Percentiles rank a stretch among this genome's conserved stretches.
Conservation (phyloP, 2,329 filamentous ascomycete genomes). For the Cladosporium velox region DNA sequence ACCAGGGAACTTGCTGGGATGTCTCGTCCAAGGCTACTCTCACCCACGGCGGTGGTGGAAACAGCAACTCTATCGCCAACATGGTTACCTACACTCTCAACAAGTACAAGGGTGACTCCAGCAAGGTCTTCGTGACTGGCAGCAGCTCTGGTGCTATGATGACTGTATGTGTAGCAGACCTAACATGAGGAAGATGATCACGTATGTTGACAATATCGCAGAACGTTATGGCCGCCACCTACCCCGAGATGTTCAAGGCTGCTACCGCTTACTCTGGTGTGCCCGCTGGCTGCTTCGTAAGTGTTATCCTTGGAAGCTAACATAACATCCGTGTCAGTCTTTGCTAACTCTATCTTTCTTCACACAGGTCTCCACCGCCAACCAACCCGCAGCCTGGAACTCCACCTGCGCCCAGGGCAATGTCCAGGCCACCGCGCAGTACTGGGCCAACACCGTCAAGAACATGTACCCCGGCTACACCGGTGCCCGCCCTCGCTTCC, state of each 20-base stretch:
- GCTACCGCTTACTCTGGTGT: conserved; percentile 56
- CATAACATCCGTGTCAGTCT: neutral
- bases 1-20: conserved; percentile 61
- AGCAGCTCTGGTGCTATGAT: conserved; percentile 59
- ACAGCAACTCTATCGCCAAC: conserved; percentile 59
- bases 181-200: neutral
- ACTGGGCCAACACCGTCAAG: conserved; percentile 53
- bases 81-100: conserved; percentile 60
- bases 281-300: conserved; percentile 56
- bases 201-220: conserved; percentile 24
- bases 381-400: conserved; percentile 53
- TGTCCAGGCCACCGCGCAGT: conserved; percentile 46
- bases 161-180: conserved; percentile 42
- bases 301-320: neutral
- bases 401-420: conserved; percentile 53
- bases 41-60: conserved; percentile 58
- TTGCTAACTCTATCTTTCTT: neutral
- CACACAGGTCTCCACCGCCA: conserved; percentile 37
- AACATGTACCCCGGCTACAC: conserved; percentile 55
- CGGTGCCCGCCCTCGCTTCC: conserved; percentile 56
- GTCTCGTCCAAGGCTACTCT: conserved; percentile 57
- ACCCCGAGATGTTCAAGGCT: conserved; percentile 56
- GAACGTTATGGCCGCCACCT: conserved; percentile 53
- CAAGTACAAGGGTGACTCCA: conserved; percentile 55
- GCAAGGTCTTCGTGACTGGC: conserved; percentile 58